A percentile compares a stretch with the other conserved stretches of the same genome.
phyloP scores from a whole-genome alignment of 2,329 filamentous ascomycete genomes.

The Leptodontidium sp. region DNA sequence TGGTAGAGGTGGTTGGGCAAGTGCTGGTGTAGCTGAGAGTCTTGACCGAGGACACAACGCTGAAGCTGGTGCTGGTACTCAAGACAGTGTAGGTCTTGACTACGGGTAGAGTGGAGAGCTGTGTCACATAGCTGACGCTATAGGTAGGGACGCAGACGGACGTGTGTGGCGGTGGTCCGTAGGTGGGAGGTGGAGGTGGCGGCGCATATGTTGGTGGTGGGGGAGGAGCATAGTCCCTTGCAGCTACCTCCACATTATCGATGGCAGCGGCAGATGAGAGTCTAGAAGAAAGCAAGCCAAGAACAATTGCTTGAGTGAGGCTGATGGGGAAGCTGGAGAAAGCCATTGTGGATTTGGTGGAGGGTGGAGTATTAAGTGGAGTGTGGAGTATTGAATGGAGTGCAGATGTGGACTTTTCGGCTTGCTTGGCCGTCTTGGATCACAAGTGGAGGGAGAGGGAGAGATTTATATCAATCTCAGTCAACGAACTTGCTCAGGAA shows the following conservation, averaged over 20 bases:
- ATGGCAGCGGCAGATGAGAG: background rate
- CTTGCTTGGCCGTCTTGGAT: conserved; percentile 15
- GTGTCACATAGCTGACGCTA: conserved; percentile 9
- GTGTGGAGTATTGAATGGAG: background rate
- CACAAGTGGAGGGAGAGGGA: background rate
- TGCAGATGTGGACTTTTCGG: background rate
- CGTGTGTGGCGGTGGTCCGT: conserved; percentile 5
- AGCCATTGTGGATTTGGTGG: conserved; percentile 12
- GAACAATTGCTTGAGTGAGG: background rate
- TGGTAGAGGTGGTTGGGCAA: background rate
- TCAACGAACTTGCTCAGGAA: background rate
- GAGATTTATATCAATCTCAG: conserved; percentile 8
- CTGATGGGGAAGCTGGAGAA: background rate
- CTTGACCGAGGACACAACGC: background rate
- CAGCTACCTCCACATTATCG: conserved; percentile 13
- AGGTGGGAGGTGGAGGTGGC: conserved; percentile 12
- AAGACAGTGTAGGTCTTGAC: conserved; percentile 19
- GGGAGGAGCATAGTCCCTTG: conserved; percentile 12
- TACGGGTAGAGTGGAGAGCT: conserved; percentile 6
- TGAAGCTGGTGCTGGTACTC: conserved; percentile 14
- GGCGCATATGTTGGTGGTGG: conserved; percentile 10
- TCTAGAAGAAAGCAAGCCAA: conserved; percentile 8
- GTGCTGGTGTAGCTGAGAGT: conserved; percentile 10
- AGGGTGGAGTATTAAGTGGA: background rate
- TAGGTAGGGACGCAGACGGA: conserved; percentile 9